phyloP scores from a whole-genome alignment of 169 alveolate species.

The Amoebophrya sp. region DNA sequence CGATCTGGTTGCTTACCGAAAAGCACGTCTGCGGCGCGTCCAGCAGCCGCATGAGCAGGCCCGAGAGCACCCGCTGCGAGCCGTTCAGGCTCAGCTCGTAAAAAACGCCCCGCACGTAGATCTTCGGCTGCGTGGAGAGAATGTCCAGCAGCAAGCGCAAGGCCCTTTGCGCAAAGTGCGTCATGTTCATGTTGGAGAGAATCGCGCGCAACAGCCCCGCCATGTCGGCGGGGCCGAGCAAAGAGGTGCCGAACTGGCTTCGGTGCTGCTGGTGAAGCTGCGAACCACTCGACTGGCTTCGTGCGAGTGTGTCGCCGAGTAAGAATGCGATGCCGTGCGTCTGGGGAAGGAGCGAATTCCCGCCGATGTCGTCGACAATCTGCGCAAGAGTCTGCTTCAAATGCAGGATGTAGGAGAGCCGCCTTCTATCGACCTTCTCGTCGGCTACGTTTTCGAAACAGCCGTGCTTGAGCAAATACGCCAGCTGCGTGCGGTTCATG shows the following conservation, averaged over 20 bases:
- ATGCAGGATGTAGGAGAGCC: background rate
- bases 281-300: background rate
- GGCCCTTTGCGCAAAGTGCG: background rate
- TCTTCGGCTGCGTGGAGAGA: background rate
- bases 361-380: background rate
- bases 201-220: background rate
- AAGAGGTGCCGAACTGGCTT: too few relatives aligned
- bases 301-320: background rate
- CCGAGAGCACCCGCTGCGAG: background rate
- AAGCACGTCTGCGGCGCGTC: slow-evolving; percentile 13
- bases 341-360: background rate
- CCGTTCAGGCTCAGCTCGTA: slow-evolving; percentile 10
- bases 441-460: background rate
- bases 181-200: background rate
- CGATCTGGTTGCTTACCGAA: background rate
- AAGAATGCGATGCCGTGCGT: background rate
- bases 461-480: background rate
- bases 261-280: background rate
- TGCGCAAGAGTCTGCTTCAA: background rate
- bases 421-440: background rate
- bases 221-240: background rate
- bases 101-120: background rate
- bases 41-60: slow-evolving; percentile 9
- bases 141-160: background rate
- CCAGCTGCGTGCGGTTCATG: background rate